A percentile compares a stretch with the other conserved stretches of the same genome.
Conservation (phyloP, 1,284 basidiomycete species). For the Cryptococcus sp. region DNA sequence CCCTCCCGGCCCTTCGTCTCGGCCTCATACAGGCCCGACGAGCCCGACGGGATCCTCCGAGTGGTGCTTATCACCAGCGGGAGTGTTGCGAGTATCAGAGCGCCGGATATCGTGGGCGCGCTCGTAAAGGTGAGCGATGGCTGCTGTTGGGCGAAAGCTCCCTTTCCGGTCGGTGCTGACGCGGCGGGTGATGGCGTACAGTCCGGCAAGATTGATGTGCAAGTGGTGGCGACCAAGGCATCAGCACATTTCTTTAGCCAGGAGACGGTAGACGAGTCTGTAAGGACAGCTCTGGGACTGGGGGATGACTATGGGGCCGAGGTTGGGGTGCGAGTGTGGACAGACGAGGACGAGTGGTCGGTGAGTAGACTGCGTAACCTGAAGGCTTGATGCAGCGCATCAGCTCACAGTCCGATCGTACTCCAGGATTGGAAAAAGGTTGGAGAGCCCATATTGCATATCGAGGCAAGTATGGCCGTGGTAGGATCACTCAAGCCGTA, state of each 20-base stretch:
- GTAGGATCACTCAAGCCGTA: not conserved
- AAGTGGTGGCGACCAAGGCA: conserved; percentile 76
- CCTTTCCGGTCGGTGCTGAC: too few relatives aligned
- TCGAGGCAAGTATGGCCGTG: conserved; percentile 63
- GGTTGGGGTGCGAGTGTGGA: conserved; percentile 71
- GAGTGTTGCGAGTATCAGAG: conserved; percentile 91
- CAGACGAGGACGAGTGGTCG: conserved; percentile 86
- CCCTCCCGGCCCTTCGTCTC: conserved; percentile 31
- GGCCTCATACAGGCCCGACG: conserved; percentile 28
- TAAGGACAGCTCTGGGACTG: conserved; percentile 8
- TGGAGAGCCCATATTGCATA: conserved; percentile 92
- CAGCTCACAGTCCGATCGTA: not conserved
- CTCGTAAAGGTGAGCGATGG: conserved; percentile 61
- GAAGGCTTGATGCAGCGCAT: not conserved
- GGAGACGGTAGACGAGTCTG: conserved; percentile 54
- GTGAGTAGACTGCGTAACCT: conserved; percentile 51
- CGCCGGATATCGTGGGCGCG: conserved; percentile 78
- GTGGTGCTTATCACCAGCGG: conserved; percentile 84
- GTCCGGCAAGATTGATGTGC: conserved; percentile 59
- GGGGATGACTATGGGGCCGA: conserved; percentile 2
- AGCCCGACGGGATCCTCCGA: conserved; percentile 52
- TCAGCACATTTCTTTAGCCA: conserved; percentile 74
- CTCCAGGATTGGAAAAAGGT: conserved; percentile 61
- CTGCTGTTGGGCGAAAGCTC: too few relatives aligned
- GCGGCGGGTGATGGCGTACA: too few relatives aligned